Evolutionary conservation across 2,329 filamentous ascomycete genomes (phyloP).

Genomic region (Colletotrichum sp.): DNA sequence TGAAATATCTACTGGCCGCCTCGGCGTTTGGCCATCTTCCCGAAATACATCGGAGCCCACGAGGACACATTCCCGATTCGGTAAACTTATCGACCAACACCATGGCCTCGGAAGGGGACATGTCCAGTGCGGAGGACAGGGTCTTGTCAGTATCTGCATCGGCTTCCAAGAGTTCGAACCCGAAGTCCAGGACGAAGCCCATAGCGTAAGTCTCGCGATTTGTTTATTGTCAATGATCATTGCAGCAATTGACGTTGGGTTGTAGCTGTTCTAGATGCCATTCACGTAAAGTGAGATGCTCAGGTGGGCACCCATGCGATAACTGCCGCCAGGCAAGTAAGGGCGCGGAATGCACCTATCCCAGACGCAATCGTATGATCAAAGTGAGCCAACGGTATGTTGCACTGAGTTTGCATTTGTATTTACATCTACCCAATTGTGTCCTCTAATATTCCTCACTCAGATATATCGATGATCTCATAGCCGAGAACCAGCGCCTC

Average conservation of each 20-base stretch:
- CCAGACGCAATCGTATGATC: conserved; percentile 34
- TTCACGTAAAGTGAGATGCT: conserved; percentile 38
- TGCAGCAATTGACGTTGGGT: conserved; percentile 1
- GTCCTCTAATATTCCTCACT: neutral
- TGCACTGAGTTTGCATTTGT: conserved; percentile 20
- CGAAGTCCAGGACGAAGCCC: conserved; percentile 16
- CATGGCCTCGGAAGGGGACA: conserved; percentile 8
- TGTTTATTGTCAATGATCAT: neutral
- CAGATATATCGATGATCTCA: conserved; percentile 38
- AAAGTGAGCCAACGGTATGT: conserved; percentile 36
- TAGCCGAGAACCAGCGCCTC: conserved; percentile 37
- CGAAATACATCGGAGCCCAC: neutral
- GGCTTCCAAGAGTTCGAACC: neutral
- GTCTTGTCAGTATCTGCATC: neutral
- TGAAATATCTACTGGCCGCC: neutral
- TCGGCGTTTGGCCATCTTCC: neutral
- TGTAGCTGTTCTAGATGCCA: conserved; percentile 35
- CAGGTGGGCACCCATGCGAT: conserved; percentile 35
- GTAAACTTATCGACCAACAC: neutral
- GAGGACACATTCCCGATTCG: neutral
- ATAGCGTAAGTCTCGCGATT: conserved; percentile 14
- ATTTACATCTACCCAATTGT: conserved; percentile 18
- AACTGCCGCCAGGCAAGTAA: conserved; percentile 35
- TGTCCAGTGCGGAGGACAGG: conserved; percentile 7
- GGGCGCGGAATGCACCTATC: conserved; percentile 35